Evolutionary conservation across 139 green algal genomes (phyloP).

Genomic region (Yamagishiella unicocca): DNA sequence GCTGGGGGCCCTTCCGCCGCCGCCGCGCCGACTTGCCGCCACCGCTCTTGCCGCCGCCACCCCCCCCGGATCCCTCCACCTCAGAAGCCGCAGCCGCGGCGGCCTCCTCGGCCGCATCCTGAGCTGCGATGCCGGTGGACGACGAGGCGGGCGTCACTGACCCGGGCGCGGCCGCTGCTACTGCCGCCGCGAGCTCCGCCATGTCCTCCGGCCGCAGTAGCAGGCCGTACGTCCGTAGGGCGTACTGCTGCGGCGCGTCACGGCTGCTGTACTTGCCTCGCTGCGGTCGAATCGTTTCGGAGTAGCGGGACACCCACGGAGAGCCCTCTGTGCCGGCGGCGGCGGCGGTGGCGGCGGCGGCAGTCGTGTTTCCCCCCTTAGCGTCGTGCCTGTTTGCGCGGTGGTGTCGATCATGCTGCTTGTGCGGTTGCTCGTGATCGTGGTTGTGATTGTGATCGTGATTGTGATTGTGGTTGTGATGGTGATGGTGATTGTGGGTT

Average conservation of each 20-base stretch:
- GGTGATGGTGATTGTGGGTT: neutral
- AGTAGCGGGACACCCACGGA: slow-evolving; percentile 8
- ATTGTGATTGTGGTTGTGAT: neutral
- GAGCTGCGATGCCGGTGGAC: too few species aligned
- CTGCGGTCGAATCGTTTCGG: slow-evolving; percentile 30
- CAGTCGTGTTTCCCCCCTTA: too few species aligned
- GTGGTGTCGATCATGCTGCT: neutral
- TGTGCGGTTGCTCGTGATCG: neutral
- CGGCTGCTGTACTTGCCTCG: slow-evolving; percentile 21
- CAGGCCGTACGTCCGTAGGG: slow-evolving; percentile 37
- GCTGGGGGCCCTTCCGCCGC: too few species aligned
- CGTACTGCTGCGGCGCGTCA: neutral
- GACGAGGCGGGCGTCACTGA: too few species aligned
- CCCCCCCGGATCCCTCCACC: too few species aligned
- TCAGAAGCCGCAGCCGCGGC: too few species aligned
- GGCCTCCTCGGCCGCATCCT: too few species aligned
- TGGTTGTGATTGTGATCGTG: neutral
- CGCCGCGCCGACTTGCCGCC: too few species aligned
- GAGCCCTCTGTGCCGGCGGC: neutral
- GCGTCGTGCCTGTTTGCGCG: too few species aligned
- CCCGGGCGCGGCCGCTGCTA: too few species aligned
- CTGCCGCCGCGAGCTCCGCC: neutral
- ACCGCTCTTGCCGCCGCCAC: too few species aligned
- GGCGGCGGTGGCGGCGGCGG: neutral
- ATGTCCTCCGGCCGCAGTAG: slow-evolving; percentile 2